A percentile compares a stretch with the other conserved stretches of the same genome.
Conservation (phyloP, 2,329 filamentous ascomycete species). For the Hypoxylon sp. region DNA sequence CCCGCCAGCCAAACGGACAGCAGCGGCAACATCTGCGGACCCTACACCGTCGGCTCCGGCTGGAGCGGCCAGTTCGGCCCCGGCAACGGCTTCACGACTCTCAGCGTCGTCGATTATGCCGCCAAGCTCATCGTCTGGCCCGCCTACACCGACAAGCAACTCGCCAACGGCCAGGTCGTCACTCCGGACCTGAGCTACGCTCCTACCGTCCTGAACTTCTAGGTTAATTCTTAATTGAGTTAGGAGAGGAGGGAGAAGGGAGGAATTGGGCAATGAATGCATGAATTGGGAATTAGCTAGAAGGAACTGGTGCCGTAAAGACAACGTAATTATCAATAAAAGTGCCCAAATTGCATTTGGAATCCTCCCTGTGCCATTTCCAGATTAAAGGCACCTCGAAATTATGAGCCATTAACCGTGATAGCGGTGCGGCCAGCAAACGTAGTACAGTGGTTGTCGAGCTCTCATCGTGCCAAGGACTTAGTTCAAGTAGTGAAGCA, state of each 20-base stretch:
- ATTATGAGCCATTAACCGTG: neutral
- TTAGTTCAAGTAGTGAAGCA: neutral
- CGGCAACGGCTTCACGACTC: slow-evolving; percentile 66
- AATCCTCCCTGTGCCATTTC: neutral
- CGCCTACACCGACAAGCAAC: slow-evolving; percentile 65
- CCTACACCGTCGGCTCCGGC: slow-evolving; percentile 64
- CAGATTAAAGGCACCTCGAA: neutral
- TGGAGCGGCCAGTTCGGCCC: slow-evolving; percentile 68
- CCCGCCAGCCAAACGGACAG: slow-evolving; percentile 56
- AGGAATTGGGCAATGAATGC: neutral
- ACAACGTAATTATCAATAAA: slow-evolving; percentile 21
- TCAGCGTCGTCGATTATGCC: slow-evolving; percentile 61
- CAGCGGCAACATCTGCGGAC: slow-evolving; percentile 59
- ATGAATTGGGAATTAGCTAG: neutral
- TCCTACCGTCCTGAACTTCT: slow-evolving; percentile 37
- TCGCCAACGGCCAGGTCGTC: slow-evolving; percentile 59
- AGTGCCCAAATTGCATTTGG: slow-evolving; percentile 8
- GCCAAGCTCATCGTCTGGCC: slow-evolving; percentile 63
- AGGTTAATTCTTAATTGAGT: neutral
- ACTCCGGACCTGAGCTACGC: slow-evolving; percentile 58
- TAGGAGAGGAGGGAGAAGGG: neutral
- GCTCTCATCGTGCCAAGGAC: neutral
- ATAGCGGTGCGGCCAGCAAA: neutral
- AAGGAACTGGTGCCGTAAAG: slow-evolving; percentile 6
- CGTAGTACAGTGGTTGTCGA: neutral